phyloP scores from a whole-genome alignment of 1,139 yeast species.

The Yamadazyma triangularis region DNA sequence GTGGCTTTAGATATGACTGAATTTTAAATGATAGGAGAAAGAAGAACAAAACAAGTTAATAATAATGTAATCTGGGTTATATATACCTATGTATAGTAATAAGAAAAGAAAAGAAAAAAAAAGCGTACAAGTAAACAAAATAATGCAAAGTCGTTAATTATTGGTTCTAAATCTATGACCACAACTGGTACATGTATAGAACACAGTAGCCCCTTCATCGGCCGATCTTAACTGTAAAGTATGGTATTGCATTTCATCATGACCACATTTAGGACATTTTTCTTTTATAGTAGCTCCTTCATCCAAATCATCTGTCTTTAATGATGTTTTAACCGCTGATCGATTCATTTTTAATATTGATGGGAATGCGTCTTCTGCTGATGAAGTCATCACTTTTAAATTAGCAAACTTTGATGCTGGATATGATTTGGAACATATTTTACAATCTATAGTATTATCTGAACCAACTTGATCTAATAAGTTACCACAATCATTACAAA shows the following conservation, averaged over 20 bases:
- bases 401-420: constrained; percentile 61
- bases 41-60: constrained; percentile 51
- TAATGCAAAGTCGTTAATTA: no score
- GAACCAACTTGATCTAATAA: constrained; percentile 67
- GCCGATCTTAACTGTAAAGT: constrained; percentile 95
- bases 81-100: no score
- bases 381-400: constrained; percentile 79
- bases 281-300: constrained; percentile 97
- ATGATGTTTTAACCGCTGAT: constrained; percentile 83
- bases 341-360: constrained; percentile 74
- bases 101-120: no score
- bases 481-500: constrained; percentile 92
- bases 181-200: constrained; percentile 92
- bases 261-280: constrained; percentile 95
- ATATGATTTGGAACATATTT: constrained; percentile 60
- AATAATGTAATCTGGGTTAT: no score
- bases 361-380: constrained; percentile 91
- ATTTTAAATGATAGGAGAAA: no score
- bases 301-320: constrained; percentile 73
- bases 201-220: constrained; percentile 97
- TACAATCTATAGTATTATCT: constrained; percentile 50
- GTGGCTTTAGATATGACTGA: constrained; percentile 98
- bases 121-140: no score
- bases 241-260: constrained; percentile 97
- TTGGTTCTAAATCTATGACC: constrained; percentile 92